phyloP scores from a whole-genome alignment of 352 stramenopile species.

The Phytopythium kandeliae region DNA sequence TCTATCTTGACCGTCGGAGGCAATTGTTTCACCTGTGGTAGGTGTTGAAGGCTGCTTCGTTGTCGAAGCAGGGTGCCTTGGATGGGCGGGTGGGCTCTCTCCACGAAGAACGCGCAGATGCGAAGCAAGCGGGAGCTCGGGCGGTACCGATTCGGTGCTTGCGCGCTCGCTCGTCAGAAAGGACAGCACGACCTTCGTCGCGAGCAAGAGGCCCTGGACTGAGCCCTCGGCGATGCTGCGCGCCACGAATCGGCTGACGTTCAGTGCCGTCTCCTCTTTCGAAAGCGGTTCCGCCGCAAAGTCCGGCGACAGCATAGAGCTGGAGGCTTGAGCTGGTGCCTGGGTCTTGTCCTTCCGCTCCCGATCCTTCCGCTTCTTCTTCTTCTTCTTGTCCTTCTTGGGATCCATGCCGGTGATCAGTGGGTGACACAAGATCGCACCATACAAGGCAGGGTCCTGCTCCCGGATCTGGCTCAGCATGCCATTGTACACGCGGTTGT shows the following conservation, averaged over 20 bases:
- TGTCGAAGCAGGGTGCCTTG: constrained; percentile 10
- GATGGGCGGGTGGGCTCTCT: constrained; percentile 50
- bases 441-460: constrained; percentile 74
- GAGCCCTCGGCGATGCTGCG: constrained; percentile 72
- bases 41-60: constrained; percentile 22
- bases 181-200: constrained; percentile 61
- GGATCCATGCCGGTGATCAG: constrained; percentile 72
- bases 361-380: constrained; percentile 81
- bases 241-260: constrained; percentile 73
- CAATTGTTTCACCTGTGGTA: constrained; percentile 12
- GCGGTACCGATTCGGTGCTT: constrained; percentile 3
- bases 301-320: constrained; percentile 67
- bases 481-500: constrained; percentile 68
- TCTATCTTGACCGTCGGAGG: background rate
- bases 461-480: constrained; percentile 79
- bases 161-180: constrained; percentile 17
- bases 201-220: constrained; percentile 68
- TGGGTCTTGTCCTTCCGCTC: constrained; percentile 68
- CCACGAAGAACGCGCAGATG: constrained; percentile 72
- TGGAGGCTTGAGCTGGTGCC: constrained; percentile 21
- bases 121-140: constrained; percentile 46
- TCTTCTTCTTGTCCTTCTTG: constrained; percentile 80
- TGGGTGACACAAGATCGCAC: constrained; percentile 78
- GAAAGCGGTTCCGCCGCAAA: constrained; percentile 49
- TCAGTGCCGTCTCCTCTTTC: constrained; percentile 46